These are phyloP conservation scores for Neurospora sp. DNA, from an alignment of 495 filamentous ascomycete genomes.

Conservation along the genomic window DNA sequence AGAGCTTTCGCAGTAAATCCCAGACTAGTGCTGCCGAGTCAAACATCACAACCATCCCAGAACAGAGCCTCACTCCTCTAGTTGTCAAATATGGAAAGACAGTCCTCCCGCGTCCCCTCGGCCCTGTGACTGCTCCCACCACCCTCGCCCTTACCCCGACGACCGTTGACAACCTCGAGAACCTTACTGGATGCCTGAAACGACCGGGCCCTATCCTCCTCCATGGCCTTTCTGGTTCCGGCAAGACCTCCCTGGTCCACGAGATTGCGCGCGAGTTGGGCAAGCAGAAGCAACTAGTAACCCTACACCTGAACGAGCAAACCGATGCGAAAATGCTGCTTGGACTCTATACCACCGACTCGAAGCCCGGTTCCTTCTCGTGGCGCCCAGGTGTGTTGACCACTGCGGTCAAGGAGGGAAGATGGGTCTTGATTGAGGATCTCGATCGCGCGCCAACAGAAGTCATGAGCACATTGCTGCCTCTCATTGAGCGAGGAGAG, in stretches of 20 bases:
- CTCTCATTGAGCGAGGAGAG: conserved; percentile 80
- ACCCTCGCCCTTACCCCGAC: conserved; percentile 64
- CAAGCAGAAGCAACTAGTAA: conserved; percentile 67
- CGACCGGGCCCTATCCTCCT: conserved; percentile 61
- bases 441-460: conserved; percentile 93
- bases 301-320: conserved; percentile 92
- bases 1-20: conserved; percentile 31
- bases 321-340: conserved; percentile 92
- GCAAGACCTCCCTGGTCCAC: conserved; percentile 81
- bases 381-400: conserved; percentile 95
- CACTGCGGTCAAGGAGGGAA: conserved; percentile 82
- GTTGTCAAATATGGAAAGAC: conserved; percentile 45
- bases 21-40: conserved; percentile 2
- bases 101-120: conserved; percentile 56
- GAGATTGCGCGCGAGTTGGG: conserved; percentile 70
- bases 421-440: conserved; percentile 96
- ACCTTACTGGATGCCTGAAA: conserved; percentile 56
- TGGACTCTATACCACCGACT: conserved; percentile 81
- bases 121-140: conserved; percentile 36
- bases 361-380: conserved; percentile 74
- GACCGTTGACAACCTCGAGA: conserved; percentile 56
- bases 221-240: conserved; percentile 74
- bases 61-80: conserved; percentile 30
- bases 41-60: conserved; percentile 3
- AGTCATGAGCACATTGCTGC: conserved; percentile 81